Evolutionary conservation across 306 rosid species (phyloP), one percentile per base, ranked within the genome.

Genomic region (Trichosanthes cucumerina): DNA sequence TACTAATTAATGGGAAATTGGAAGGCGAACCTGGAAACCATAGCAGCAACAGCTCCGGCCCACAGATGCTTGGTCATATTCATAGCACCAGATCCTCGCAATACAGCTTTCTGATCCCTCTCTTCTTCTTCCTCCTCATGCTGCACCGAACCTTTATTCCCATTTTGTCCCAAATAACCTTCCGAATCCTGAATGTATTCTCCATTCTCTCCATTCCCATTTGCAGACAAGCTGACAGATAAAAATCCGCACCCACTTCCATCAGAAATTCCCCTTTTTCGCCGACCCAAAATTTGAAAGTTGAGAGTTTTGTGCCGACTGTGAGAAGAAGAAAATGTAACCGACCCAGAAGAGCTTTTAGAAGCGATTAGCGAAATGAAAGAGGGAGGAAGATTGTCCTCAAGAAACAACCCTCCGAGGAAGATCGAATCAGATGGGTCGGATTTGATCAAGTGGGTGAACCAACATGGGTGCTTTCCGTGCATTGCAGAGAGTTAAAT

Each of bases 31-130:
- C 99, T 92, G 44, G 99, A 92, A 80, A 95, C 98, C 97, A 95
- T 95, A 36, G 99, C 99, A 77, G 99, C 92, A n/a, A 91, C 83
- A 82, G 96, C 99, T 76, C 99, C 99, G 58, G 97, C 87, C 97
- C 97, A 95, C 3, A 92, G 93, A 88, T 95, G 99, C 78, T 88
- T 95, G 69, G 97, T 89, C 36, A 83, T 81, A 87, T 95, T 95
- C 85, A 95, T 54, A 78, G 96, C 97, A 84, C 81, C 80, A 65
- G 89, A 84, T 73, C 83, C 81, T 90, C 84, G 78, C 83, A 81
- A 46, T 81, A 79, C 43, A 78, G 53, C 80, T 79, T 71, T 77
- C 73, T 56, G 49, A 36, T 83, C 79, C 60, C 31, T 71, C 63
- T 31, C 76, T 60, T 50, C 76, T 54, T 62, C 85, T 3, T 57